Conservation (phyloP, 139 green algal species). For the Marvania coccoides region DNA sequence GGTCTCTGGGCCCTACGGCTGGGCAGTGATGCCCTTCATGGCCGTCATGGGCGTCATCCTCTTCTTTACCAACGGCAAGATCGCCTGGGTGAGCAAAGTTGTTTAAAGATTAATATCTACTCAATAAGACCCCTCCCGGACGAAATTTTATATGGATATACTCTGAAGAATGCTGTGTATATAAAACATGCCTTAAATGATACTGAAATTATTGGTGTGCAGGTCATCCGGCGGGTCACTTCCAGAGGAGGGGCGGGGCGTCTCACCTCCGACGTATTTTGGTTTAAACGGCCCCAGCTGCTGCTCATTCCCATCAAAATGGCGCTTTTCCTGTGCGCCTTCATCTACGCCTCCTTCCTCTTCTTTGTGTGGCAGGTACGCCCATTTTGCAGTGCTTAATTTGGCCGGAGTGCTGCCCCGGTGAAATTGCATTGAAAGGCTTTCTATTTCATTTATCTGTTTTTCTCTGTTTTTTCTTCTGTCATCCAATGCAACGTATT, state of each 20-base stretch:
- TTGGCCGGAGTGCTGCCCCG: background rate
- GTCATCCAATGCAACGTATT: no score
- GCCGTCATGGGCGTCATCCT: slow-evolving; percentile 5
- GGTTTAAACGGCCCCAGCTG: slow-evolving; percentile 22
- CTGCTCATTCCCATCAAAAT: slow-evolving; percentile 33
- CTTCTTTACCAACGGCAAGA: slow-evolving; percentile 2
- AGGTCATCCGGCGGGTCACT: slow-evolving; percentile 29
- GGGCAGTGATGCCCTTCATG: slow-evolving; percentile 8
- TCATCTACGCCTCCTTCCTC: slow-evolving; percentile 24
- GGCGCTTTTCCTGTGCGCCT: slow-evolving; percentile 34
- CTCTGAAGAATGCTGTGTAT: no score
- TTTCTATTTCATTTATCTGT: no score
- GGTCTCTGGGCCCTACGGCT: slow-evolving; percentile 17
- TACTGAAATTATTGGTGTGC: no score
- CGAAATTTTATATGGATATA: no score
- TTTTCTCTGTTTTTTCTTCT: no score
- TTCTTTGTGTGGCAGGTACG: slow-evolving; percentile 8
- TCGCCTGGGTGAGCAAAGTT: no score
- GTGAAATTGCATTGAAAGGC: no score
- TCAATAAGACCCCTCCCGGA: no score
- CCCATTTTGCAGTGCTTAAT: background rate
- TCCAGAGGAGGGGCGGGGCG: background rate
- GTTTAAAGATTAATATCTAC: no score
- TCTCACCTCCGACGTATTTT: slow-evolving; percentile 30
- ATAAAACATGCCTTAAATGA: no score